Evolutionary conservation across 768 basidiomycete species (phyloP), one percentile per base, ranked within the genome.

Genomic region (Boletus pseudopeckii): DNA sequence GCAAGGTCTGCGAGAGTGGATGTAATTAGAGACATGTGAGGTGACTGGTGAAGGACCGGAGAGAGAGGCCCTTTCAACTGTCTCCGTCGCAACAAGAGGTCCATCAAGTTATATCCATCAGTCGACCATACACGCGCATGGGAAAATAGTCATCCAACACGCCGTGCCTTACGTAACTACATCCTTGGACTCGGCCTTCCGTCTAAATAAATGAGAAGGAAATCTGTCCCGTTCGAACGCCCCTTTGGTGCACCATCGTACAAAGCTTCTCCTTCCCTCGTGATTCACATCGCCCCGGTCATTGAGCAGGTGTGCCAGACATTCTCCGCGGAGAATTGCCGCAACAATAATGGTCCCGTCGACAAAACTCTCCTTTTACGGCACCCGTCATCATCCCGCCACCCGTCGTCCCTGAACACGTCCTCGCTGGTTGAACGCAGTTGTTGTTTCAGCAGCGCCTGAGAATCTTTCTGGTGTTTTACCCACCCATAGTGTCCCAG

Each of bases 11-110:
- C 57, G 33, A 71, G 39, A 34, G 67, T 58, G 32, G 61, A 33
- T 8, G 68, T 45, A 36, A 71, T 49, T 37, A 63, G 50, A 41
- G 68, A 68, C 70, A 76, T 71, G 53, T 60, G 67, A 67, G 45
- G 58, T 55, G 51, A 54, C 33, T 18, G 38, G 57, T 50, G 44
- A 57, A 46, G 38, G 50, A 50, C 48, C 33, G 43, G 49, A 34
- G 55, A 33, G 32, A 18, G 42, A 10, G 45, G 14, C 53, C 42
- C 44, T 49, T 34, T 51, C 39, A 24, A 53, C 22, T 42, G 33
- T 49, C 50, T 48, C 59, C 64, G 67, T 66, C 58, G 64, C 64
- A 52, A 67, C 65, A 55, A n/a, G n/a, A n/a, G 58, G 58, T 2
- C n/a, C 9, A 40, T 40, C 44, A 36, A 48, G 58, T 70, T 71